phyloP scores from a whole-genome alignment of 2,329 filamentous ascomycete species.

The Lasiodiplodia sp. region DNA sequence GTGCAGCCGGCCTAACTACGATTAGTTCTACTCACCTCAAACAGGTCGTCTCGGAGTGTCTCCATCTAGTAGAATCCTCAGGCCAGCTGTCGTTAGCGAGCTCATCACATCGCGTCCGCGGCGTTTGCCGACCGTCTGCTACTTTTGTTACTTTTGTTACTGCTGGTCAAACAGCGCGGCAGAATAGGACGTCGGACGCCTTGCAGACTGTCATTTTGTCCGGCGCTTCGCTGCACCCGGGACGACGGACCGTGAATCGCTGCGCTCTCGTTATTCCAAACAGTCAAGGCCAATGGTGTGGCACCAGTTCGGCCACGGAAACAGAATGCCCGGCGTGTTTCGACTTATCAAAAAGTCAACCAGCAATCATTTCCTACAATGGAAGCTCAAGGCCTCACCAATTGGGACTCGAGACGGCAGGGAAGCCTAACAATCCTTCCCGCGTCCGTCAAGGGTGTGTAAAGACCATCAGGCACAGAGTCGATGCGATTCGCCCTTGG shows the following conservation, averaged over 20 bases:
- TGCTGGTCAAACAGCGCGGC: background rate
- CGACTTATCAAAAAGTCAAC: background rate
- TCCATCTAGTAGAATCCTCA: background rate
- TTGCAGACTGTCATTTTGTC: too few relatives aligned
- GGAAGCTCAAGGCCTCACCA: conserved; percentile 12
- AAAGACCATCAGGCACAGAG: background rate
- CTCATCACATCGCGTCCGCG: background rate
- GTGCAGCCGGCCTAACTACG: background rate
- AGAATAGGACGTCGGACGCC: background rate
- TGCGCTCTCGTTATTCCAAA: background rate
- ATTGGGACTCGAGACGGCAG: background rate
- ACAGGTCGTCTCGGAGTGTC: background rate
- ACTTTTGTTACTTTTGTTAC: background rate
- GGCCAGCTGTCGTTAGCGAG: background rate
- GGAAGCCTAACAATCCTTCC: conserved; percentile 1
- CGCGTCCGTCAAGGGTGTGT: conserved; percentile 1
- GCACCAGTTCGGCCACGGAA: conserved; percentile 3
- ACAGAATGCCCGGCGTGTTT: conserved; percentile 1
- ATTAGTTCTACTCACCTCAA: background rate
- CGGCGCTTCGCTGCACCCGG: conserved; percentile 2
- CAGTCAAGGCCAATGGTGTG: conserved; percentile 2
- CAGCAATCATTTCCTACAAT: conserved; percentile 18
- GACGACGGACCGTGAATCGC: background rate
- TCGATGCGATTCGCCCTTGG: conserved; percentile 5
- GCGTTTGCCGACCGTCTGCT: background rate